Evolutionary conservation across 208 protist genomes (phyloP), one percentile per base, ranked within the genome.

Genomic region (Crithidia acanthocephali): DNA sequence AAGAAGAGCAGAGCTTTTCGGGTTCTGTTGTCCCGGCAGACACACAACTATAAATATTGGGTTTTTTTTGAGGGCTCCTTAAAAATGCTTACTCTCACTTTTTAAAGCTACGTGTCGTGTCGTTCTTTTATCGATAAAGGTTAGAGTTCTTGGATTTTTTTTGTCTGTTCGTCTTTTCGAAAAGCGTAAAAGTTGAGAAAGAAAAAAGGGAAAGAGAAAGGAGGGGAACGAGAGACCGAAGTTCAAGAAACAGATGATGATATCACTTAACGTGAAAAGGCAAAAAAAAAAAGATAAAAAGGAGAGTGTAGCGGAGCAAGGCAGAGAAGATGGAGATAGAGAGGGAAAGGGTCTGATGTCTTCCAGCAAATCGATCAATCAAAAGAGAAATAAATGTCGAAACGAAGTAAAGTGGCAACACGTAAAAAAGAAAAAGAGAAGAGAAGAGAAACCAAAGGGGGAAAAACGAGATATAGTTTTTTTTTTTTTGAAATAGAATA

Each of bases 401-500:
- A 44, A 25, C 25, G 48, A 56, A 15, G 32, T 11, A 50, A 61
- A 23, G 37, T 18, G 61, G 11, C 35, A 11, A 40, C 35, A 40
- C 27, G 30, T 18, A 66, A 72, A 66, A 42, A 51, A 56, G 20
- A 25, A 32, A 62, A 61, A 55, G n/a, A 2, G 20, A 27, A 61
- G 37, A 23, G 20, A 59, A 35, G 40, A 60, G 60, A 63, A 56
- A 56, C 4, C 9, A 56, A 64, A 37, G 58, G 50, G 35, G 56
- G 3, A 63, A 64, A 37, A 57, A 58, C 42, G 55, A 22, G 22
- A 23, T 4, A 18, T 56, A 42, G 55, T 16, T 45, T 51, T 63
- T 56, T 52, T 67, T 16, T 45, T 51, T 63, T 63, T 68, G 48
- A 68, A 58, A 35, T 4, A 33, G 32, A 47, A 56, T 44, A 44